phyloP scores from a whole-genome alignment of 176 grass and related monocot genomes.

The Echinochloa phyllopogon region DNA sequence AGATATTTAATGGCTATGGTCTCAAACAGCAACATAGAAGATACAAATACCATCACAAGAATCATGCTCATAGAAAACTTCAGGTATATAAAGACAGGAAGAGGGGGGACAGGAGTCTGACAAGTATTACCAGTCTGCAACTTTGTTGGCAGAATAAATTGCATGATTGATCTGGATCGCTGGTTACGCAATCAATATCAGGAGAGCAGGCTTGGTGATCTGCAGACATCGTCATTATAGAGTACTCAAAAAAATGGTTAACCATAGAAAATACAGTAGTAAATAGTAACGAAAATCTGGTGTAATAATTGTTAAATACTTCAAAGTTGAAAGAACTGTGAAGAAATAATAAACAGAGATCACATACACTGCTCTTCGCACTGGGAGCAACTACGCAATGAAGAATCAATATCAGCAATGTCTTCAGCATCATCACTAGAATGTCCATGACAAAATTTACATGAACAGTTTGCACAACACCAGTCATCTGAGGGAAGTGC shows the following conservation, averaged over 20 bases:
- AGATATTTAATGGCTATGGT: constrained; percentile 13
- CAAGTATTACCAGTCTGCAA: constrained; percentile 75
- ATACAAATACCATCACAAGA: constrained; percentile 6
- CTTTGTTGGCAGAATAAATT: constrained; percentile 79
- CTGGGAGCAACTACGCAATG: constrained; percentile 67
- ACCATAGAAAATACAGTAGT: constrained; percentile 21
- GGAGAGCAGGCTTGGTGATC: constrained; percentile 74
- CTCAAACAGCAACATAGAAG: background rate
- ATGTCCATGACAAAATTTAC: constrained; percentile 85
- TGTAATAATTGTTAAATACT: constrained; percentile 27
- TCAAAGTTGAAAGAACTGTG: constrained; percentile 21
- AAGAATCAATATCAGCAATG: constrained; percentile 49
- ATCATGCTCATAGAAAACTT: constrained; percentile 32
- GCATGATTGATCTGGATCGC: constrained; percentile 32
- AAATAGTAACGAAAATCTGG: constrained; percentile 18
- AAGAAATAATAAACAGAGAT: constrained; percentile 46
- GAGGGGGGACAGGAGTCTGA: constrained; percentile 4
- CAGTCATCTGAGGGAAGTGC: constrained; percentile 88
- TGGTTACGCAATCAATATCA: constrained; percentile 44
- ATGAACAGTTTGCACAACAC: constrained; percentile 84
- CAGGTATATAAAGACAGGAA: constrained; percentile 31
- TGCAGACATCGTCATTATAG: constrained; percentile 51
- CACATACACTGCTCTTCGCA: constrained; percentile 79
- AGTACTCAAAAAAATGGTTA: constrained; percentile 40
- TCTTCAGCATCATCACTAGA: constrained; percentile 48